phyloP scores from a whole-genome alignment of 1,284 basidiomycete species.

The Malassezia psittaci region DNA sequence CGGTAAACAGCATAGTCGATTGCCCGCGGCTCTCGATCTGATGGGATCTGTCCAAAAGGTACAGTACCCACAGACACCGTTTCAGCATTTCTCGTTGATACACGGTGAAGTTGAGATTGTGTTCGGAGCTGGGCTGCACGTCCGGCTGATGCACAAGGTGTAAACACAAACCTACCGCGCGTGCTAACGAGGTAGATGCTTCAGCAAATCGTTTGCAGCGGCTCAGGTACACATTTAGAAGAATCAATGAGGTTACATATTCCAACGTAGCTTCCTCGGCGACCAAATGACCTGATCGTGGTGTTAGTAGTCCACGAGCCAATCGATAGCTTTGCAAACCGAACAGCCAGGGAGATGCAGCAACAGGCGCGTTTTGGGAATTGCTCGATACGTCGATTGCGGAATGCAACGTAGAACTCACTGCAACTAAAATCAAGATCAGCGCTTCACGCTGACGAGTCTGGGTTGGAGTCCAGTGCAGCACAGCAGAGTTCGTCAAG shows the following conservation, averaged over 20 bases:
- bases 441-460: conserved; percentile 6
- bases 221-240: conserved; percentile 5
- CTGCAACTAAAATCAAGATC: conserved; percentile 9
- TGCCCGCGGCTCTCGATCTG: not conserved
- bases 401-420: conserved; percentile 2
- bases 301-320: conserved; percentile 11
- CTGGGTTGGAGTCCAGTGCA: not conserved
- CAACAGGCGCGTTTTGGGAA: no score
- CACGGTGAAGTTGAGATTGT: not conserved
- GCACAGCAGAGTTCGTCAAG: not conserved
- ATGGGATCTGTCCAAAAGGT: not conserved
- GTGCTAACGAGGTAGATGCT: not conserved
- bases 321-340: conserved; percentile 6
- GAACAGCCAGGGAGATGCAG: conserved; percentile 12
- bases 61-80: conserved; percentile 11
- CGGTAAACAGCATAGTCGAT: not conserved
- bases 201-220: not conserved
- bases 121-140: not conserved
- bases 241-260: conserved; percentile 7
- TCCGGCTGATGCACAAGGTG: not conserved
- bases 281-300: not conserved
- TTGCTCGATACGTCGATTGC: not conserved
- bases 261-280: conserved; percentile 1
- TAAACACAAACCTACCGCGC: not conserved
- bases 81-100: conserved; percentile 13